A percentile compares a stretch with the other conserved stretches of the same genome.
These are phyloP conservation scores for Fagopyrum tataricum DNA, from an alignment of 148 eudicot genomes.

Conservation along the genomic window DNA sequence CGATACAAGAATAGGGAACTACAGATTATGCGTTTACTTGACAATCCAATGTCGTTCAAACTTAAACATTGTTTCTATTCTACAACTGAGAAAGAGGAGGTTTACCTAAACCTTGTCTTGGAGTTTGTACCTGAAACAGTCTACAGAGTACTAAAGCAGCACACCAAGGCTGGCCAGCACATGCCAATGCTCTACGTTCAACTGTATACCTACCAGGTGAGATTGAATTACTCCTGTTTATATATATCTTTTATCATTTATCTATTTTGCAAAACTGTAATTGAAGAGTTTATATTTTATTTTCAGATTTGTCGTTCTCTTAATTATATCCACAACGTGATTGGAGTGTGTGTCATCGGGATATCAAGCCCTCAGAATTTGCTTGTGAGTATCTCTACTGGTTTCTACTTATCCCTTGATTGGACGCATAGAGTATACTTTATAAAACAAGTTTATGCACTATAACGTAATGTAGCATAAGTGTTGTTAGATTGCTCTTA, in stretches of 20 bases:
- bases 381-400: slow-evolving; percentile 29
- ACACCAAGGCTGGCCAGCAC: slow-evolving; percentile 19
- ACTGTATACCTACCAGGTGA: slow-evolving; percentile 17
- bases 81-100: slow-evolving; percentile 68
- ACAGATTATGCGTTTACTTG: slow-evolving; percentile 67
- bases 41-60: slow-evolving; percentile 63
- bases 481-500: too few species aligned
- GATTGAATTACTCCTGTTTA: background rate
- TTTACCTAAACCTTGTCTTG: slow-evolving; percentile 63
- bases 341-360: slow-evolving; percentile 73
- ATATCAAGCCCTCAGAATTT: slow-evolving; percentile 81
- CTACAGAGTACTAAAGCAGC: slow-evolving; percentile 55
- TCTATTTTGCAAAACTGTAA: background rate
- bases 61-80: slow-evolving; percentile 75
- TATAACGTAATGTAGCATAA: too few species aligned
- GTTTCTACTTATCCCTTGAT: background rate
- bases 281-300: background rate
- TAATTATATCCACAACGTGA: slow-evolving; percentile 50
- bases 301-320: slow-evolving; percentile 58
- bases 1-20: slow-evolving; percentile 77
- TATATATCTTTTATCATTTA: background rate
- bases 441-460: too few species aligned
- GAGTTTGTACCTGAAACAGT: slow-evolving; percentile 84
- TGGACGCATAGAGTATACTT: too few species aligned
- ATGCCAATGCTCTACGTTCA: slow-evolving; percentile 16